Base-by-base conservation (phyloP, 306 rosid genomes). In the Castanopsis chinensis region DNA sequence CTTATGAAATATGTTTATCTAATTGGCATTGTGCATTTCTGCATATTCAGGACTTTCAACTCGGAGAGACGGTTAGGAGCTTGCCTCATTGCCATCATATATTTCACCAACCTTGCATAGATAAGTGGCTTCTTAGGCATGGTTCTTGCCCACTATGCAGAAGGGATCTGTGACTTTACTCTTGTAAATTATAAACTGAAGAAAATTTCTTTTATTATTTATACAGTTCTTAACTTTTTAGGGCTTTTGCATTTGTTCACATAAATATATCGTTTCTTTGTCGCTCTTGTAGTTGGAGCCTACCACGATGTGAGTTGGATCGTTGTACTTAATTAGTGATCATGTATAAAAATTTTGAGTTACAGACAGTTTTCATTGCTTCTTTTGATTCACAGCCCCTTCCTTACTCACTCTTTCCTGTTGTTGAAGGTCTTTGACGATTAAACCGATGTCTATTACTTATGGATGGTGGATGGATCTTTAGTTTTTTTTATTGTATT, bases 71-170 rank as follows among this genome's bases (percentile, higher is more conserved):
- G 10, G 96, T 91, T 18, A 93, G 99, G 88, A 93, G 96, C 74
- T 87, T 96, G 81, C 99, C 99, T 51, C 97, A 96, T 69, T 96
- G 99, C 84, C 91, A 93, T 88, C 99, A 96, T 89, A 84, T 91
- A 93, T 96, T 96, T 85, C 99, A 96, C 85, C 86, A 93, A 71
- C 97, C 99, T 54, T 96, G 99, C 93, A 96, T 93, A 85, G 99
- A 96, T 82, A 88, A 88, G 85, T 96, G 99, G 99, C 98, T 96
- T 72, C 83, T 91, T 60, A 90, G 93, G 83, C 99, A 96, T 82
- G 99, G 94, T 73, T 96, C 99, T 84, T 96, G 99, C 83, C 99
- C 99, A 53, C 77, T 96, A 56, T 96, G 99, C 91, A 91, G 99
- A 89, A 91, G 99, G 88, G 99, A 93, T 93, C 88, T 96, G 87